Evolutionary conservation across 1,284 basidiomycete species (phyloP).

Genomic region (Limonomyces culmigenus): DNA sequence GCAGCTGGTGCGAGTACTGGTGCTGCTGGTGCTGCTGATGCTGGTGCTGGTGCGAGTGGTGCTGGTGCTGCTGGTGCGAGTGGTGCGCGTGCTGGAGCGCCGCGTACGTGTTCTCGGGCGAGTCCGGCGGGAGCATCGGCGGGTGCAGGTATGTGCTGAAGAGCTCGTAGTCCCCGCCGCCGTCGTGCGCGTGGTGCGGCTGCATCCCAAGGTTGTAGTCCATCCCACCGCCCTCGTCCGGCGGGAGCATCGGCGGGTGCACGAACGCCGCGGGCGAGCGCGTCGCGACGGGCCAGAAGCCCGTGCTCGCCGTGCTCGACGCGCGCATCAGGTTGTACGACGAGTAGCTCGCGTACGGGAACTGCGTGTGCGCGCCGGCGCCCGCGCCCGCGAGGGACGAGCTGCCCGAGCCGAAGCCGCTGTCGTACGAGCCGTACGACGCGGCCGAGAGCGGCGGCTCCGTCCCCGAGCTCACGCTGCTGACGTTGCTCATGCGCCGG

Average conservation of each 20-base stretch:
- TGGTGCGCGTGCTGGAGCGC: slow-evolving; percentile 22
- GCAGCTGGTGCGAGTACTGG: slow-evolving; percentile 18
- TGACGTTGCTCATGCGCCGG: slow-evolving; percentile 56
- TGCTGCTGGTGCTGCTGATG: slow-evolving; percentile 10
- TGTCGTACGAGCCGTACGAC: slow-evolving; percentile 18
- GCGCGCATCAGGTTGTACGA: slow-evolving; percentile 29
- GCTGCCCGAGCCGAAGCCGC: not conserved
- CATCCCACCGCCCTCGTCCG: slow-evolving; percentile 16
- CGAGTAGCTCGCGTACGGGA: slow-evolving; percentile 30
- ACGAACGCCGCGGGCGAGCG: slow-evolving; percentile 35
- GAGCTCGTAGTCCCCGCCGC: slow-evolving; percentile 19
- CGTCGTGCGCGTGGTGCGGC: slow-evolving; percentile 12
- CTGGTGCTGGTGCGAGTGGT: slow-evolving; percentile 7
- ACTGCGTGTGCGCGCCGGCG: slow-evolving; percentile 34
- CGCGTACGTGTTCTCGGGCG: slow-evolving; percentile 7
- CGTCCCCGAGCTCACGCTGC: slow-evolving; percentile 47
- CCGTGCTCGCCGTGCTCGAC: slow-evolving; percentile 24
- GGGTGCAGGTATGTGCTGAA: slow-evolving; percentile 39
- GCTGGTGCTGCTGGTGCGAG: not conserved
- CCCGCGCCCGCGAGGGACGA: slow-evolving; percentile 19
- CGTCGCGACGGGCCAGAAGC: slow-evolving; percentile 60
- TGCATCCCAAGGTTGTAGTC: not conserved
- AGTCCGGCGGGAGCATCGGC: slow-evolving; percentile 29
- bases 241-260: slow-evolving; percentile 43
- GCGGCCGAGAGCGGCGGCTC: slow-evolving; percentile 47